phyloP scores from a whole-genome alignment of 805 yeast species.

The Ogataea paraovalis region DNA sequence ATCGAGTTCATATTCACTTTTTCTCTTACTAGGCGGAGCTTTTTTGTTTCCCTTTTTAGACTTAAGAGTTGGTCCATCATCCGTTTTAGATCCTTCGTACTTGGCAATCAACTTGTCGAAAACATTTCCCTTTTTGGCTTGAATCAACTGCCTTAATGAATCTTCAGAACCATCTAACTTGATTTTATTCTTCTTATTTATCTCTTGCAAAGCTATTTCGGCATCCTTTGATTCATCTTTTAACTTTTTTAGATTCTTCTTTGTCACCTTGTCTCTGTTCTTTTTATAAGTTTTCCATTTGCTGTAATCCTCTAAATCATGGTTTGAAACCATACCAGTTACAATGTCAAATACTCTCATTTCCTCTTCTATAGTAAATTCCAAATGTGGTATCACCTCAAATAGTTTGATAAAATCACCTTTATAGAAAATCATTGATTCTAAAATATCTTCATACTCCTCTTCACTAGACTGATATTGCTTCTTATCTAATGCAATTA shows the following conservation, averaged over 20 bases:
- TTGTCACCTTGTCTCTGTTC: slow-evolving; percentile 44
- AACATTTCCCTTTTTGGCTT: slow-evolving; percentile 40
- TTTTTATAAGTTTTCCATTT: slow-evolving; percentile 42
- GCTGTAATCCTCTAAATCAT: slow-evolving; percentile 27
- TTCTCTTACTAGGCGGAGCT: slow-evolving; percentile 9
- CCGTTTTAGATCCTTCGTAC: slow-evolving; percentile 32
- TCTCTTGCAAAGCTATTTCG: slow-evolving; percentile 40
- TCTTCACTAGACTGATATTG: slow-evolving; percentile 61
- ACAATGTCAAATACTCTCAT: slow-evolving; percentile 53
- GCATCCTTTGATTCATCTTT: slow-evolving; percentile 68
- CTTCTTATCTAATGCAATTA: slow-evolving; percentile 63
- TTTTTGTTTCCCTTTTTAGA: slow-evolving; percentile 27
- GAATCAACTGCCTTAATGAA: slow-evolving; percentile 48
- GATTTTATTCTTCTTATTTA: slow-evolving; percentile 31
- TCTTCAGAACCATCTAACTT: slow-evolving; percentile 31
- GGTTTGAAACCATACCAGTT: slow-evolving; percentile 37
- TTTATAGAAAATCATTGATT: slow-evolving; percentile 43
- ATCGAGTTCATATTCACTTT: slow-evolving; percentile 33
- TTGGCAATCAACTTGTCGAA: slow-evolving; percentile 47
- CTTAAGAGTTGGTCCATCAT: slow-evolving; percentile 28
- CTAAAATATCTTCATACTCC: slow-evolving; percentile 59
- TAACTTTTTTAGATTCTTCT: slow-evolving; percentile 44
- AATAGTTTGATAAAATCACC: slow-evolving; percentile 71
- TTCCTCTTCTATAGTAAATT: slow-evolving; percentile 56
- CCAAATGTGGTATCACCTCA: slow-evolving; percentile 76